A percentile compares a stretch with the other conserved stretches of the same genome.
Evolutionary conservation across 176 grass and related monocot species (phyloP).

Genomic region (Oropetium thomaeum): DNA sequence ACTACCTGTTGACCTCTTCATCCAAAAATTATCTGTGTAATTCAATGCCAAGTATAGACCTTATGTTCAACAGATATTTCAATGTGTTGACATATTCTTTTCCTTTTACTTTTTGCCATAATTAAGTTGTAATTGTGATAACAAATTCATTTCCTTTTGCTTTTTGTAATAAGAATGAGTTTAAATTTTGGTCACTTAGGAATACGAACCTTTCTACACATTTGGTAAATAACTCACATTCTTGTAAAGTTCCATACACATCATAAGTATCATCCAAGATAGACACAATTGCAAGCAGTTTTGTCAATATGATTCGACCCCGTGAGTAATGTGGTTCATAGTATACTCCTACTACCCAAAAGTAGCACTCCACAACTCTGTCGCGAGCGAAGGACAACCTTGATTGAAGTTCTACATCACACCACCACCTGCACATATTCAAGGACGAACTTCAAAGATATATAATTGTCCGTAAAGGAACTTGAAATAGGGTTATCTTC

Average conservation of each 20-base stretch:
- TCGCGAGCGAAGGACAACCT: not conserved
- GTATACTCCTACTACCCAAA: not conserved
- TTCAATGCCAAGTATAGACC: too few relatives aligned
- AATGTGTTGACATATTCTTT: too few relatives aligned
- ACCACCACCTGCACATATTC: not conserved
- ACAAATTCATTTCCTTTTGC: too few relatives aligned
- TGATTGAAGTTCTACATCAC: not conserved
- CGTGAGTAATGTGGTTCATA: not conserved
- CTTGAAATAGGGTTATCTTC: not conserved
- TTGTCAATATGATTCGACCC: not conserved
- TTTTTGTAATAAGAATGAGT: not conserved
- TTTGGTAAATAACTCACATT: not conserved
- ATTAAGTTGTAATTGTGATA: too few relatives aligned
- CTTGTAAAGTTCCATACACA: not conserved
- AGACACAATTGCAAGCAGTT: not conserved
- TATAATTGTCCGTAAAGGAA: too few relatives aligned
- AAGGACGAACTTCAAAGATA: too few relatives aligned
- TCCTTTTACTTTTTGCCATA: not conserved
- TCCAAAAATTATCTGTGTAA: too few relatives aligned
- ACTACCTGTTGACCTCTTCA: not conserved
- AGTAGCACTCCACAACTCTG: conserved; percentile 13
- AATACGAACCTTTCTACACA: not conserved
- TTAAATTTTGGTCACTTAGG: too few relatives aligned
- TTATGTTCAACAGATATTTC: not conserved
- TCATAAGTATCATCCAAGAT: not conserved